Percentiles rank a stretch among this genome's conserved stretches.
These are phyloP conservation scores for Tetrahymena borealis DNA, from an alignment of 73 alveolate genomes.

Conservation along the genomic window DNA sequence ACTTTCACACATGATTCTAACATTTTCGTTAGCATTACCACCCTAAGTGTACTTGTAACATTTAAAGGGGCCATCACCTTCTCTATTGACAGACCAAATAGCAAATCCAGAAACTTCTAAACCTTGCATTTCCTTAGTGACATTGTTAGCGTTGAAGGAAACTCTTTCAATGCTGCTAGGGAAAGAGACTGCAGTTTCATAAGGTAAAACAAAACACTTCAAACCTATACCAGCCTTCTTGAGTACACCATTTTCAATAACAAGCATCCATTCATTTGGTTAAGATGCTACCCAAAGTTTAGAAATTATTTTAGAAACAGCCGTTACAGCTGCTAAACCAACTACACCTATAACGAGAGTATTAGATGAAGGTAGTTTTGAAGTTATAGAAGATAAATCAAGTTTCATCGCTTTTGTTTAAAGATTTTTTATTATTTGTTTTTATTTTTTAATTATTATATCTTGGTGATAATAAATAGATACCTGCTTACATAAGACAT, in stretches of 20 bases:
- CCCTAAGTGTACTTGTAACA: slow-evolving; percentile 29
- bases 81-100: slow-evolving; percentile 36
- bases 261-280: neutral
- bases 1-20: neutral
- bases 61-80: slow-evolving; percentile 44
- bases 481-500: too few relatives aligned
- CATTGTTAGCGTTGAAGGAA: slow-evolving; percentile 22
- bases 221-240: neutral
- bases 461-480: too few relatives aligned
- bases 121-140: slow-evolving; percentile 37
- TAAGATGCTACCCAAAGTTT: neutral
- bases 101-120: slow-evolving; percentile 26
- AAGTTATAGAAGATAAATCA: neutral
- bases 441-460: too few relatives aligned
- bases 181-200: slow-evolving; percentile 27
- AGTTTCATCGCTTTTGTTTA: too few relatives aligned
- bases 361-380: neutral
- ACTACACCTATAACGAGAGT: neutral
- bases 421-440: too few relatives aligned
- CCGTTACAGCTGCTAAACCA: neutral
- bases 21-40: neutral
- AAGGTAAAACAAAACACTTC: slow-evolving; percentile 24
- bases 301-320: neutral
- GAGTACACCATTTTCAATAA: neutral
- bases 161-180: slow-evolving; percentile 39